Evolutionary conservation across 805 yeast species (phyloP).

Genomic region (Candida tammaniensis): DNA sequence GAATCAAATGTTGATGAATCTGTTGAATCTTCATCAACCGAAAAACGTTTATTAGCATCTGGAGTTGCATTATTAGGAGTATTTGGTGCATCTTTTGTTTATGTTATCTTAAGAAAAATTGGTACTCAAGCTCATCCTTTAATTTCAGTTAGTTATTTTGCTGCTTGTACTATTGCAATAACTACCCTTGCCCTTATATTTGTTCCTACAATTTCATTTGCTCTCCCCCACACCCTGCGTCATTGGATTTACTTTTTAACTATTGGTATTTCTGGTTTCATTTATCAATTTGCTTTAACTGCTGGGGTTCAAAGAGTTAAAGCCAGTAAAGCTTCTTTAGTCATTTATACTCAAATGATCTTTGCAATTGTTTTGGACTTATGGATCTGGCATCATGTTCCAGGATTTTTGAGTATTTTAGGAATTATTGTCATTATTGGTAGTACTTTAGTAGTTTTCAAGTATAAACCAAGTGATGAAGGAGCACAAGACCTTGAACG

Average conservation of each 20-base stretch:
- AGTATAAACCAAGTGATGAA: slow-evolving; percentile 14
- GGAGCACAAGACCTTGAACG: slow-evolving; percentile 8
- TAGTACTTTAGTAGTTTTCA: slow-evolving; percentile 55
- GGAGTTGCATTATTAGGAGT: slow-evolving; percentile 64
- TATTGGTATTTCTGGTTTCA: slow-evolving; percentile 76
- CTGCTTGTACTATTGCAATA: slow-evolving; percentile 56
- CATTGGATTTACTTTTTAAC: slow-evolving; percentile 66
- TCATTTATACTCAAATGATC: slow-evolving; percentile 73
- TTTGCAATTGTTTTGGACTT: slow-evolving; percentile 79
- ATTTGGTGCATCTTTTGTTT: slow-evolving; percentile 66
- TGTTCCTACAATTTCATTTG: slow-evolving; percentile 59
- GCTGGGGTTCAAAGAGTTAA: slow-evolving; percentile 79
- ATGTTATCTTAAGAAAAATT: slow-evolving; percentile 67
- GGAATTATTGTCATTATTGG: slow-evolving; percentile 71
- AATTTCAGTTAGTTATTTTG: slow-evolving; percentile 73
- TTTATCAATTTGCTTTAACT: slow-evolving; percentile 75
- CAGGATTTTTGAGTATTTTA: slow-evolving; percentile 61
- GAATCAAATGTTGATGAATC: slow-evolving; percentile 30
- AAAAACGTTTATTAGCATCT: slow-evolving; percentile 60
- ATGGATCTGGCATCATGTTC: slow-evolving; percentile 68
- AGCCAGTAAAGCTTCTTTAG: slow-evolving; percentile 73
- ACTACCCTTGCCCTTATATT: slow-evolving; percentile 51
- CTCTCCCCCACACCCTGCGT: slow-evolving; percentile 52
- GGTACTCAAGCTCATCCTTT: slow-evolving; percentile 81
- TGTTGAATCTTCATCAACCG: slow-evolving; percentile 52